A percentile compares a stretch with the other conserved stretches of the same genome.
These are phyloP conservation scores for Ceriops tagal DNA, from an alignment of 345 rosid genomes.

Conservation along the genomic window DNA sequence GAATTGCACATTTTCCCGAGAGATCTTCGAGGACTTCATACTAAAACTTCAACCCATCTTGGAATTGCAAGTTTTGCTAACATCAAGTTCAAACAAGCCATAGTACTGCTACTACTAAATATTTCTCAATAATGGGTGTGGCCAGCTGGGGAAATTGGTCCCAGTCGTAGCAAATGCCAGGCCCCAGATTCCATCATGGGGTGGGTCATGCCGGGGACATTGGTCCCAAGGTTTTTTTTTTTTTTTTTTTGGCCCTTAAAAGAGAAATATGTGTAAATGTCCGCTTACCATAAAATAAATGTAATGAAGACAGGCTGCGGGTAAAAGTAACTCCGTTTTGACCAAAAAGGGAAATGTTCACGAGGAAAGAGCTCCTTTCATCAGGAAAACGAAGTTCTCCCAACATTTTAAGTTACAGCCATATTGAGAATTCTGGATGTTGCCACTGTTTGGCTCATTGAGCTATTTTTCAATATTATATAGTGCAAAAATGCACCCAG, in stretches of 20 bases:
- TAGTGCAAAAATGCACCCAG: no score
- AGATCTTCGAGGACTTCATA: no score
- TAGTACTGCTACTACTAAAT: neutral
- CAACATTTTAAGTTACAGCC: neutral
- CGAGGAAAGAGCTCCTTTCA: neutral
- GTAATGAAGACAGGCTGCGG: neutral
- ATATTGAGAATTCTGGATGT: no score
- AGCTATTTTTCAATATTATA: no score
- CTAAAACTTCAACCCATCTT: no score
- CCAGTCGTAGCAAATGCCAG: neutral
- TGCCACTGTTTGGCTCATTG: no score
- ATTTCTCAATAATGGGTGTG: neutral
- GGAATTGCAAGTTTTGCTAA: neutral
- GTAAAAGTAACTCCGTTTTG: no score
- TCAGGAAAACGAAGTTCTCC: neutral
- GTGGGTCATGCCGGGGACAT: no score
- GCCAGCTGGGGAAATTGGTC: constrained; percentile 1
- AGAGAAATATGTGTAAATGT: neutral
- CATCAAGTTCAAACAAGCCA: constrained; percentile 27
- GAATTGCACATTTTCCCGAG: no score
- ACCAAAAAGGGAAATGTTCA: no score
- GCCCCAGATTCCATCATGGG: neutral
- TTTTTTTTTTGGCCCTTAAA: no score
- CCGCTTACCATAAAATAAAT: neutral
- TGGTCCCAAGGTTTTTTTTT: no score